Base-by-base conservation (phyloP, 305 asterid genomes). In the Fraxinus sp. region DNA sequence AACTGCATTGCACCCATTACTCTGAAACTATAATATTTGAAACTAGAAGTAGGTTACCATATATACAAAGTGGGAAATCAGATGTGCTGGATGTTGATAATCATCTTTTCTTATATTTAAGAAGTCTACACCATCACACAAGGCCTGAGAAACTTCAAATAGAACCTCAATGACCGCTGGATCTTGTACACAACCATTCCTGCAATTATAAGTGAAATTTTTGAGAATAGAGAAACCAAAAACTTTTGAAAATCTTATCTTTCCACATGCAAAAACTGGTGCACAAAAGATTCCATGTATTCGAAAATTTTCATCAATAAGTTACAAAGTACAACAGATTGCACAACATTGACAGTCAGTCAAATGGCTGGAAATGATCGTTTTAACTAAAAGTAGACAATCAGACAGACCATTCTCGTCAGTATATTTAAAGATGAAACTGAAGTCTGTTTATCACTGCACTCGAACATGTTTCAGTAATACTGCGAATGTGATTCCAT, bases 91-190 rank as follows among this genome's bases (percentile, higher is more conserved):
- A 81, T 89, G 91, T 79, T 88, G 95, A 89, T 92, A 85, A 81
- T 95, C 97, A 79, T 95, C 92, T 83, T 89, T 92, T 84, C 89
- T 91, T 88, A 88, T 85, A 85, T 86, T 91, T 85, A 90, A 89
- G 88, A 88, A 89, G 85, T 95, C 95, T 73, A 90, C 77, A 73
- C 90, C 88, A 86, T 95, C 95, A 87, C 90, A 90, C 85, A 95
- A 89, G 87, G 91, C 86, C 89, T 92, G 97, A 81, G 97, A 92
- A 87, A 92, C 92, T 90, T 93, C 96, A 85, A 87, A 88, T 78
- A 95, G 89, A 79, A 93, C 89, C 86, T 91, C 94, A 88, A 93
- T 92, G 84, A 88, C 79, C 0, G 89, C 78, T 43, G 92, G 92
- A 84, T 95, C 97, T 84, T 80, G 89, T 76, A 93, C 89, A 82